These are phyloP conservation scores for Mycosphaerella arachidis DNA, from an alignment of 2,329 filamentous ascomycete species.

Conservation along the genomic window DNA sequence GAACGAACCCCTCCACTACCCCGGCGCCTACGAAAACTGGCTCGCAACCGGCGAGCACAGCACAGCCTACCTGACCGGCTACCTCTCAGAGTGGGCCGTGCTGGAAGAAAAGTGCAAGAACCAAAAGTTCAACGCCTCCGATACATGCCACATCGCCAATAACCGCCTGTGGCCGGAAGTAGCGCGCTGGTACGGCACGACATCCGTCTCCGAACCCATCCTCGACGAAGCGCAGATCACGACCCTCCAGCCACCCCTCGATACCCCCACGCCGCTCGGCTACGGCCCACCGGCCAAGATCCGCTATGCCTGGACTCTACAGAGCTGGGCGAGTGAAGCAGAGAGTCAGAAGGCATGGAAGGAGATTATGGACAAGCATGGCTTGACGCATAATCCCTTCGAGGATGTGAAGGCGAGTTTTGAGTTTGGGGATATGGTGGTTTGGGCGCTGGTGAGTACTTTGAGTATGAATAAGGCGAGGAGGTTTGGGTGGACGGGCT, in stretches of 20 bases:
- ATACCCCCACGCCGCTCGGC: conserved; percentile 28
- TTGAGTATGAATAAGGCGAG: conserved; percentile 44
- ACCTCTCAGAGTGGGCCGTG: conserved; percentile 49
- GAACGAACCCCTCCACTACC: conserved; percentile 41
- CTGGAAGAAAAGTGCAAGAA: conserved; percentile 40
- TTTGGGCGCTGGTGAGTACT: conserved; percentile 29
- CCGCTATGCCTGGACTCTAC: conserved; percentile 40
- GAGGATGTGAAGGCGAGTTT: conserved; percentile 45
- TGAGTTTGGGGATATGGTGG: conserved; percentile 41
- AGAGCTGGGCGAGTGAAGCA: conserved; percentile 43
- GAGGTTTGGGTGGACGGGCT: conserved; percentile 45
- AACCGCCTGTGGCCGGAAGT: conserved; percentile 47
- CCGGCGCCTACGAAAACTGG: conserved; percentile 44
- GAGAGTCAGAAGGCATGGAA: conserved; percentile 46
- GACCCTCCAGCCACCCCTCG: conserved; percentile 18
- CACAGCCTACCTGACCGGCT: conserved; percentile 46
- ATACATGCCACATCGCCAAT: conserved; percentile 46
- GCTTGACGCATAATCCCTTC: conserved; percentile 40
- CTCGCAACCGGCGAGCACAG: conserved; percentile 40
- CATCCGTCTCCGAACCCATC: conserved; percentile 18
- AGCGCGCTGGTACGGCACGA: conserved; percentile 38
- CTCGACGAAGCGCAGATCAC: conserved; percentile 28
- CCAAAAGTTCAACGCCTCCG: conserved; percentile 43
- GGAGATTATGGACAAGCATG: conserved; percentile 41
- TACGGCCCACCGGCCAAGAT: conserved; percentile 43